Evolutionary conservation across 2,329 filamentous ascomycete species (phyloP).

Genomic region (Aureobasidium uvarum): DNA sequence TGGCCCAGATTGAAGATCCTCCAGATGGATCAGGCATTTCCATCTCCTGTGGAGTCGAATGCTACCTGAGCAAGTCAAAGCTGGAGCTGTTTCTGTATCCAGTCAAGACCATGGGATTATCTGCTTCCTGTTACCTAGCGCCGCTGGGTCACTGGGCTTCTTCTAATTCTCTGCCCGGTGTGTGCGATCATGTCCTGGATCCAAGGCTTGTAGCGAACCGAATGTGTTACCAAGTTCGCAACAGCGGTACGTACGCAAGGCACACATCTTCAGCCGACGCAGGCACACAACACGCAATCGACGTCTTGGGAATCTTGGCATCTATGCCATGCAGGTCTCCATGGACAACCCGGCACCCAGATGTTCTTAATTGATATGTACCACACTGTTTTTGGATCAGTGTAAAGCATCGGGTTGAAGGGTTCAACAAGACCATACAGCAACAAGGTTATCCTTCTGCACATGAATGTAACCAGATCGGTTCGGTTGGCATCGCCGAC

Average conservation of each 20-base stretch:
- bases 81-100: not conserved
- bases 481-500: not conserved
- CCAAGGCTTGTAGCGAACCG: not conserved
- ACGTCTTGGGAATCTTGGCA: no score
- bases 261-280: not conserved
- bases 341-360: not conserved
- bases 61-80: not conserved
- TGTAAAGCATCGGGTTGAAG: not conserved
- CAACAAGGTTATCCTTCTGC: not conserved
- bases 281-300: not conserved
- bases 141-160: not conserved
- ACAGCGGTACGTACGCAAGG: not conserved
- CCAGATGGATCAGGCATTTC: not conserved
- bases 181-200: not conserved
- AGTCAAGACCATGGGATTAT: not conserved
- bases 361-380: not conserved
- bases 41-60: not conserved
- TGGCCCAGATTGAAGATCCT: slow-evolving; percentile 6
- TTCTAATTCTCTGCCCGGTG: not conserved
- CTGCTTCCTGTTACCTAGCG: not conserved
- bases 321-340: not conserved
- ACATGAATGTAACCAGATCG: not conserved
- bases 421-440: not conserved
- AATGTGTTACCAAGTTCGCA: not conserved
- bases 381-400: not conserved